These are phyloP conservation scores for Talaromyces sp. DNA, from an alignment of 2,329 filamentous ascomycete species.

Conservation along the genomic window DNA sequence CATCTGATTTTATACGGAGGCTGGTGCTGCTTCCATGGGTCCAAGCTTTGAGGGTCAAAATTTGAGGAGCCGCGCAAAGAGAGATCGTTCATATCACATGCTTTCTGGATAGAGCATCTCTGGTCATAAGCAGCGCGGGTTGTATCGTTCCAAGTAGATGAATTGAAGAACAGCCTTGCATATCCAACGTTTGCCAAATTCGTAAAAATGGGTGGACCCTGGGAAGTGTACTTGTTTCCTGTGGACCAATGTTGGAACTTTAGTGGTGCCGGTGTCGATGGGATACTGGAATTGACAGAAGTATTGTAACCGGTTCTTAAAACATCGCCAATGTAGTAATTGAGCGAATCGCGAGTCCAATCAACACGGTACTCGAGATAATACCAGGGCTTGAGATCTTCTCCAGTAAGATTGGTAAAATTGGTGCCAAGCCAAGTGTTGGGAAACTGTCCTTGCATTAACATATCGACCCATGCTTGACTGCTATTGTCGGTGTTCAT, in stretches of 20 bases:
- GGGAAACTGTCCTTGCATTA: slow-evolving; percentile 40
- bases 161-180: slow-evolving; percentile 52
- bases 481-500: slow-evolving; percentile 43
- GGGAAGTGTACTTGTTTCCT: slow-evolving; percentile 44
- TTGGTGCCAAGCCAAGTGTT: slow-evolving; percentile 38
- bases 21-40: slow-evolving; percentile 31
- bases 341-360: slow-evolving; percentile 45
- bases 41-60: slow-evolving; percentile 25
- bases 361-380: slow-evolving; percentile 49
- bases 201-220: slow-evolving; percentile 43
- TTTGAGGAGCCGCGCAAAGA: slow-evolving; percentile 32
- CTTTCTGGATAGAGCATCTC: slow-evolving; percentile 29
- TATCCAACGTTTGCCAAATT: slow-evolving; percentile 45
- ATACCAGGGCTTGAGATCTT: slow-evolving; percentile 38
- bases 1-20: slow-evolving; percentile 20
- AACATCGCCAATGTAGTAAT: slow-evolving; percentile 43
- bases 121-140: slow-evolving; percentile 26
- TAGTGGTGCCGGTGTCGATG: slow-evolving; percentile 42
- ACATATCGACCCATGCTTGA: slow-evolving; percentile 39
- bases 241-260: slow-evolving; percentile 50
- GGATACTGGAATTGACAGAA: slow-evolving; percentile 34
- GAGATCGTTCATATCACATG: slow-evolving; percentile 37
- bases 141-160: slow-evolving; percentile 39
- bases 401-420: slow-evolving; percentile 38
- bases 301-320: slow-evolving; percentile 33